These are phyloP conservation scores for Hirschioporus abietinus DNA, from an alignment of 768 basidiomycete genomes.

Conservation along the genomic window DNA sequence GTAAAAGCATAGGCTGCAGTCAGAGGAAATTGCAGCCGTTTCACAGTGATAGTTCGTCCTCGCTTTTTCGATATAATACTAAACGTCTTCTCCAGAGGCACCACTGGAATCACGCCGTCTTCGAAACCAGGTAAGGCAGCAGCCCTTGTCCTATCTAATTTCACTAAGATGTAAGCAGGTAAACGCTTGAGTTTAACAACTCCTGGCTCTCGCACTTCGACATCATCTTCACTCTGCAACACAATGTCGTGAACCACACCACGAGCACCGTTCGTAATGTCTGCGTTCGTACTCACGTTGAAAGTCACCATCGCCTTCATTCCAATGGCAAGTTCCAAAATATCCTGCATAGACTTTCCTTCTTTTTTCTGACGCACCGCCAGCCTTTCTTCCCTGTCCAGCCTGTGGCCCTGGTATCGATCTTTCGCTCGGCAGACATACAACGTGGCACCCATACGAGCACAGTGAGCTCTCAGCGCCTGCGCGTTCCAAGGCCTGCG, in stretches of 20 bases:
- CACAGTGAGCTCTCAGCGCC: constrained; percentile 20
- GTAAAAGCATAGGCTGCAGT: constrained; percentile 35
- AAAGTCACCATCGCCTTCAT: constrained; percentile 33
- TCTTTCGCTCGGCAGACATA: constrained; percentile 25
- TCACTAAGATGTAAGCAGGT: constrained; percentile 28
- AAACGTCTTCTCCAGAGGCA: constrained; percentile 11
- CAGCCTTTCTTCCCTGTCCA: constrained; percentile 9
- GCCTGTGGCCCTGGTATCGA: constrained; percentile 6
- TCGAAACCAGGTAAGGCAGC: constrained; percentile 20
- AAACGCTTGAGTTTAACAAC: constrained; percentile 24
- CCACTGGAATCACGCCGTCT: constrained; percentile 20
- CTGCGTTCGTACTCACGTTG: constrained; percentile 32
- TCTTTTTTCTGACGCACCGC: constrained; percentile 11
- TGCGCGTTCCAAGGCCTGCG: constrained; percentile 25
- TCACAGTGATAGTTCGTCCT: constrained; percentile 11
- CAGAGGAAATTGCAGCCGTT: constrained; percentile 25
- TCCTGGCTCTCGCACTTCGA: constrained; percentile 6
- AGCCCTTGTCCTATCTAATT: constrained; percentile 18
- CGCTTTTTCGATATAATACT: constrained; percentile 5
- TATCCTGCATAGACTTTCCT: constrained; percentile 15
- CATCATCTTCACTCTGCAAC: constrained; percentile 26
- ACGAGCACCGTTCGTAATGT: constrained; percentile 36
- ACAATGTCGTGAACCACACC: constrained; percentile 29
- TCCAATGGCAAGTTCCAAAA: constrained; percentile 27
- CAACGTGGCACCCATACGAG: constrained; percentile 11